phyloP scores from a whole-genome alignment of 345 rosid species.

The Pelargonium nanum region DNA sequence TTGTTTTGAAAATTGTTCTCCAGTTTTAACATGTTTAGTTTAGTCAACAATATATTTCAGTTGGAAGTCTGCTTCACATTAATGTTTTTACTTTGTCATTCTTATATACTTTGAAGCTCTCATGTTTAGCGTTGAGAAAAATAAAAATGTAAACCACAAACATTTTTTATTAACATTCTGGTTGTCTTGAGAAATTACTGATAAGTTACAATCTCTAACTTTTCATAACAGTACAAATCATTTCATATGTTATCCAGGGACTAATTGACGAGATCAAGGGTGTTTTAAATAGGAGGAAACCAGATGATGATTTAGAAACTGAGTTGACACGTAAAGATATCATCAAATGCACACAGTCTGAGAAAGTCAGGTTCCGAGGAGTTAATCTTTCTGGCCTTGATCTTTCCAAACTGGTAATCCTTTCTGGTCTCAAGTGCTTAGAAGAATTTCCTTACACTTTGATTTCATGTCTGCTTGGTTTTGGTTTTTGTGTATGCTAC shows the following conservation, averaged over 20 bases:
- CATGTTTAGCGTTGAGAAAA: no score
- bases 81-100: no score
- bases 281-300: conserved; percentile 38
- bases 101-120: no score
- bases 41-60: neutral
- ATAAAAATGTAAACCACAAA: no score
- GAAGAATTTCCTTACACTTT: neutral
- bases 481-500: neutral
- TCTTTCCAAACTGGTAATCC: conserved; percentile 80
- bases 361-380: conserved; percentile 70
- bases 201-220: neutral
- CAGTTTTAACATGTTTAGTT: no score
- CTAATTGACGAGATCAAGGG: conserved; percentile 47
- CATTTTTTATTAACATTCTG: no score
- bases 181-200: no score
- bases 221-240: neutral
- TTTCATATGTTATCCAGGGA: conserved; percentile 35
- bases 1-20: neutral
- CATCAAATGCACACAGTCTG: conserved; percentile 80
- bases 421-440: neutral
- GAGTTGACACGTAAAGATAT: conserved; percentile 73
- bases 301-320: conserved; percentile 40
- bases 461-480: neutral
- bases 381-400: conserved; percentile 82
- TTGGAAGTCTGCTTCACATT: no score